Evolutionary conservation across 306 rosid genomes (phyloP).

Genomic region (Acacia confusa): DNA sequence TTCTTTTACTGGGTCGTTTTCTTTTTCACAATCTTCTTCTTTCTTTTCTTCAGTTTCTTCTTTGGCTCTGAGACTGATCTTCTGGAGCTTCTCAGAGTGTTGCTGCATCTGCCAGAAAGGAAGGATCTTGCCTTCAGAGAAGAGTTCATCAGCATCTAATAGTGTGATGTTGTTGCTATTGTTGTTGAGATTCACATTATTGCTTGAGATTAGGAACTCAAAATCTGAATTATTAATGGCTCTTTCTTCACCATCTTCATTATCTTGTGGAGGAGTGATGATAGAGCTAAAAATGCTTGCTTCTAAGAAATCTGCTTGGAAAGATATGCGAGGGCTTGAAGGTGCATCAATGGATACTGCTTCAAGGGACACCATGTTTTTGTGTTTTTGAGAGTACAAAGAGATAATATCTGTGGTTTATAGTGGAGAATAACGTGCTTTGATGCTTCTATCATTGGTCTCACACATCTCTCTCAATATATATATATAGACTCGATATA

Average conservation of each 20-base stretch:
- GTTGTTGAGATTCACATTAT: slow-evolving; percentile 22
- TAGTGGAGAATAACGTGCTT: slow-evolving; percentile 45
- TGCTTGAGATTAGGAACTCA: slow-evolving; percentile 76
- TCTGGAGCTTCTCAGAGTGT: slow-evolving; percentile 74
- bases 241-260: slow-evolving; percentile 35
- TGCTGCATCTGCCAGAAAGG: slow-evolving; percentile 88
- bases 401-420: slow-evolving; percentile 44
- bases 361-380: slow-evolving; percentile 66
- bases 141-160: slow-evolving; percentile 88
- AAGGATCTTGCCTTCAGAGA: slow-evolving; percentile 92
- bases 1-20: slow-evolving; percentile 31
- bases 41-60: slow-evolving; percentile 32
- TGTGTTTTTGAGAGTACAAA: not conserved
- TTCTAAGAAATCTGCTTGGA: slow-evolving; percentile 84
- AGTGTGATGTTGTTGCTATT: slow-evolving; percentile 41
- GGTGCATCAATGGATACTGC: slow-evolving; percentile 49
- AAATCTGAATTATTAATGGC: slow-evolving; percentile 62
- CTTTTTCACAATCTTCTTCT: slow-evolving; percentile 8
- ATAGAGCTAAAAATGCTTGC: slow-evolving; percentile 83
- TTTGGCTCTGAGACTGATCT: slow-evolving; percentile 58
- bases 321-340: slow-evolving; percentile 87
- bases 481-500: not conserved
- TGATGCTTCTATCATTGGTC: slow-evolving; percentile 12
- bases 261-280: slow-evolving; percentile 62
- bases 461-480: not conserved